These are phyloP conservation scores for Geotrichum australiense DNA, from an alignment of 1,139 yeast species.

Conservation along the genomic window DNA sequence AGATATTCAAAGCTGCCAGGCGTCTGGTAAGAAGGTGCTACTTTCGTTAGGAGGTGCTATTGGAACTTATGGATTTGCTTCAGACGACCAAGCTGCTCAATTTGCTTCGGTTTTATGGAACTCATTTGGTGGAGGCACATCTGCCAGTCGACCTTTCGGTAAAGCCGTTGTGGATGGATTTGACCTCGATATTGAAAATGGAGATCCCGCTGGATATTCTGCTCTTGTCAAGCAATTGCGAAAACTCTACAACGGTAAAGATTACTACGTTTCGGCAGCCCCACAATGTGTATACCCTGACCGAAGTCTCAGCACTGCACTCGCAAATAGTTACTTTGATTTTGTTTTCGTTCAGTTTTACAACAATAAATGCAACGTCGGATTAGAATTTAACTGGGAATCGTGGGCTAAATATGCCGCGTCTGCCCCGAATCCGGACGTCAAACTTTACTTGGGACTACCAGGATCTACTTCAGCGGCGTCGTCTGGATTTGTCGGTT, in stretches of 20 bases:
- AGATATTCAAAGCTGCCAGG: constrained; percentile 71
- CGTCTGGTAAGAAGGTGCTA: constrained; percentile 60
- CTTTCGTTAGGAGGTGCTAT: constrained; percentile 80
- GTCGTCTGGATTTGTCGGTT: constrained; percentile 46
- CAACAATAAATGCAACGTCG: constrained; percentile 64
- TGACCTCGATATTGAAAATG: constrained; percentile 63
- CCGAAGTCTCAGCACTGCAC: constrained; percentile 62
- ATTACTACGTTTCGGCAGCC: constrained; percentile 79
- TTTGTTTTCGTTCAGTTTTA: constrained; percentile 88
- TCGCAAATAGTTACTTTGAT: constrained; percentile 59
- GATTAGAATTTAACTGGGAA: constrained; percentile 47
- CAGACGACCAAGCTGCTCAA: constrained; percentile 51
- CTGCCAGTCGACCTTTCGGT: constrained; percentile 65
- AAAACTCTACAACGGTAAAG: constrained; percentile 40
- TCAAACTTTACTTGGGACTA: constrained; percentile 59
- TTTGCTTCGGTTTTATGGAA: constrained; percentile 79
- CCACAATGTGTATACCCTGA: constrained; percentile 95
- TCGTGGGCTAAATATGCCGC: constrained; percentile 78
- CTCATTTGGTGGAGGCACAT: constrained; percentile 69
- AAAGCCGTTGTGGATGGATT: constrained; percentile 59
- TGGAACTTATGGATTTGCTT: constrained; percentile 64
- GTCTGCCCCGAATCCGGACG: constrained; percentile 54
- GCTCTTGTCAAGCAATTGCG: constrained; percentile 50
- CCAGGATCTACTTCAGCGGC: constrained; percentile 67
- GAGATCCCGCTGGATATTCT: constrained; percentile 44